phyloP scores from a whole-genome alignment of 768 basidiomycete species.

The Tubosaeta sp. region DNA sequence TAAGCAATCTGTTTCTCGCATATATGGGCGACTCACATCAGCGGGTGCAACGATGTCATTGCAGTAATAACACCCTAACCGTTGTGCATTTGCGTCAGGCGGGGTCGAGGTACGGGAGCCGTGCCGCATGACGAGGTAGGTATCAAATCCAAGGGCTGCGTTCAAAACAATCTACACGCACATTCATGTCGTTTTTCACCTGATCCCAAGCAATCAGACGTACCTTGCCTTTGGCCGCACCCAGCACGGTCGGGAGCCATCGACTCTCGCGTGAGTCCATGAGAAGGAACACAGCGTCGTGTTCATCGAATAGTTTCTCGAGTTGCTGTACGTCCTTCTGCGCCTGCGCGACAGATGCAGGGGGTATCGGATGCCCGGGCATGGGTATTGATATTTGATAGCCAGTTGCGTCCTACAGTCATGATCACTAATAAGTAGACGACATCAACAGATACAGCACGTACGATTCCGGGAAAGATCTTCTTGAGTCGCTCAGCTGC shows the following conservation, averaged over 20 bases:
- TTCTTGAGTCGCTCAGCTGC: conserved; percentile 82
- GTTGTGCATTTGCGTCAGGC: conserved; percentile 22
- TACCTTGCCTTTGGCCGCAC: conserved; percentile 74
- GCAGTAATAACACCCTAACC: conserved; percentile 95
- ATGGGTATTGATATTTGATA: conserved; percentile 84
- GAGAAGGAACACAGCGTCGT: conserved; percentile 88
- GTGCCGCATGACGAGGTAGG: conserved; percentile 95
- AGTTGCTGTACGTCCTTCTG: conserved; percentile 68
- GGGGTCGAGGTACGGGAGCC: conserved; percentile 49
- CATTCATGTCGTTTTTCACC: not conserved
- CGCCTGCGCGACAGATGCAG: conserved; percentile 48
- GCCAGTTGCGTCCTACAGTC: conserved; percentile 72
- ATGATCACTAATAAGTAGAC: not conserved
- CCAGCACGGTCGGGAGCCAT: conserved; percentile 92
- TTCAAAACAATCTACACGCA: conserved; percentile 77
- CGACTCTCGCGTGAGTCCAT: conserved; percentile 99
- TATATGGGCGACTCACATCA: conserved; percentile 54
- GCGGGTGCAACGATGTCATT: conserved; percentile 96
- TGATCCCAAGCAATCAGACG: not conserved
- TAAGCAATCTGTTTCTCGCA: not conserved
- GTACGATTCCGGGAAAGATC: conserved; percentile 90
- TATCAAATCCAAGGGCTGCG: conserved; percentile 93
- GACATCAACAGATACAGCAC: conserved; percentile 26
- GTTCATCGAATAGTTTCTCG: conserved; percentile 73
- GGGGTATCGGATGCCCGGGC: conserved; percentile 93